Base-by-base conservation (phyloP, 2,329 filamentous ascomycete genomes). In the Anisogramma anomala region DNA sequence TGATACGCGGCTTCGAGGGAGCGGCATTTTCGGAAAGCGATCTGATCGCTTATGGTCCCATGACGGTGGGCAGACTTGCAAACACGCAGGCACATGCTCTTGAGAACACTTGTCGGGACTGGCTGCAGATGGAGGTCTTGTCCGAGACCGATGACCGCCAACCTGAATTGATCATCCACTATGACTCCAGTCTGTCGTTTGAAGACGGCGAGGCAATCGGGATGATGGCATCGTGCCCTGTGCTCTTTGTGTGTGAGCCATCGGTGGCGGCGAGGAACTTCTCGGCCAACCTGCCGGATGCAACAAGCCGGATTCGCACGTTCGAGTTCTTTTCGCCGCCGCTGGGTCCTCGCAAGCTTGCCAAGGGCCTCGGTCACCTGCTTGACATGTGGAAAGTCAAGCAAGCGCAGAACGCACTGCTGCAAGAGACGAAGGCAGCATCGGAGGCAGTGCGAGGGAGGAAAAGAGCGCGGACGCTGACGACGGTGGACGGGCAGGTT, bases 261-360 rank as follows among this genome's bases (percentile, higher is more conserved):
- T 52, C 55, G 1, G 37, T 57, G 3, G 50, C 50, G 8, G 59
- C 57, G 2, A 55, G 58, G 42, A 36, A 54, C 31, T 18, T 46
- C 34, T 43, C 41, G 17, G 26, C 20, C 27, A 43, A 43, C 9
- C 33, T 43, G 2, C 39, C 52, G 27, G 41, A 53, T 28, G 43
- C 48, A n/a, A 38, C 46, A 17, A 43, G 46, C 46, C 19, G 48
- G 26, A 41, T 43, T 13, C 52, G 50, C 2, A 46, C 61, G 11
- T 53, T 60, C 8, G 61, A 63, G 35, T 62, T 60, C 32, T 55
- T 62, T 14, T 61, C 60, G 2, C 61, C 62, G 35, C 62, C 62
- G 55, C 60, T 59, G 3, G 61, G 61, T 0, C 59, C 61, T 5
- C 58, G 58, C 14, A 63, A 62, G 42, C 50, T 64, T 0, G 58